Evolutionary conservation across 1,139 yeast species (phyloP), one percentile per base, ranked within the genome.

Genomic region (Chernovozyma aurita): DNA sequence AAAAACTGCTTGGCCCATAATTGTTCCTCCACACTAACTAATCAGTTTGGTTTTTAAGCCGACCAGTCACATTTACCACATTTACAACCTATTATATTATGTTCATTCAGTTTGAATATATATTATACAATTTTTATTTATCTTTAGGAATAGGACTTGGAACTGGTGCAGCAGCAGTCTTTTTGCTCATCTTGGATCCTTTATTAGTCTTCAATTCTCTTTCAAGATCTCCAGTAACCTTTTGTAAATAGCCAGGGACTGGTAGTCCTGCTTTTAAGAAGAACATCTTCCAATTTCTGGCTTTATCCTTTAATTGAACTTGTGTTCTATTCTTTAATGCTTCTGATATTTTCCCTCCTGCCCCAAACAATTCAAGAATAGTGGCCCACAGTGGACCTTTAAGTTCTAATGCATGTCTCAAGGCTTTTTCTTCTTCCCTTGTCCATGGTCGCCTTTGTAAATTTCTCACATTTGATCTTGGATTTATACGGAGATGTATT

Each of bases 331-430:
- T 85, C 56, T 86, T 90, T 47, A 92, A 69, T 2, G 81, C 79
- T 56, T 92, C 97, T 20, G 83, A 80, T 18, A 85, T 73, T 32
- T 82, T 75, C 4, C 98, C 98, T 7, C 97, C 97, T 7, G 95
- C 84, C 0, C 98, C 98, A 55, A 85, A 85, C 18, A 84, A 64
- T 50, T 86, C 96, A 33, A 88, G 61, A 37, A 92, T 92, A 38
- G 85, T 84, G 1, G 95, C 73, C 98, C 98, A 92, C 47, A 82
- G 86, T 0, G 97, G 95, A 1, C 98, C 98, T 47, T 82, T 79
- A 17, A 79, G 69, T 46, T 84, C 86, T 38, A 92, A 65, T 0
- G 96, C 97, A 41, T 80, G 81, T 33, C 85, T 66, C 26, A 92
- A 67, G 0, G 97, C 95, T 30, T 76, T 79, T 52, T 92, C 97